phyloP scores from a whole-genome alignment of 2,329 filamentous ascomycete species.

The Fusarium sp. region DNA sequence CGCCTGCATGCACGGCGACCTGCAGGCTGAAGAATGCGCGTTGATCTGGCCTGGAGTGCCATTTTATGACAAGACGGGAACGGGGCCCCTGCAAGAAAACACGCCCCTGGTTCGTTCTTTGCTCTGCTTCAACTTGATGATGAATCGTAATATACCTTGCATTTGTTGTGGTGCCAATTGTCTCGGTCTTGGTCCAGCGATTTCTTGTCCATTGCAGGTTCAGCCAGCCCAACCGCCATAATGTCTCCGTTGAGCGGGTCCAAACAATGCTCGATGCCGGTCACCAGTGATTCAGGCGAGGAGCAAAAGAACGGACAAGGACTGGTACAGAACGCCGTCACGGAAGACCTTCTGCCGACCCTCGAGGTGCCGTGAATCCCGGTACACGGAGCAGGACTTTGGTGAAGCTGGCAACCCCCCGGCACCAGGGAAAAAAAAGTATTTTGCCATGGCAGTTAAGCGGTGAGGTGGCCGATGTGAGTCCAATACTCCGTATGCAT shows the following conservation, averaged over 20 bases:
- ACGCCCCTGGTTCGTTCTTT: constrained; percentile 17
- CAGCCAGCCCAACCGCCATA: constrained; percentile 10
- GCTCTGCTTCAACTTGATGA: constrained; percentile 3
- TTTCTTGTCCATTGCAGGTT: constrained; percentile 13
- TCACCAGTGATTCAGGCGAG: constrained; percentile 9
- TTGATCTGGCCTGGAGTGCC: constrained; percentile 34
- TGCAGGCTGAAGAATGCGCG: constrained; percentile 41
- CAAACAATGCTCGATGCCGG: constrained; percentile 3
- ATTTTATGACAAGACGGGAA: constrained; percentile 19
- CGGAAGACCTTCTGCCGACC: constrained; percentile 6
- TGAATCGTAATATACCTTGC: not conserved
- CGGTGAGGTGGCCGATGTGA: constrained; percentile 2
- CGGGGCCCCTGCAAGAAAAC: constrained; percentile 35
- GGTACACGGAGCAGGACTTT: constrained; percentile 11
- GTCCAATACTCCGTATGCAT: not conserved
- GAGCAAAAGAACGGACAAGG: constrained; percentile 10
- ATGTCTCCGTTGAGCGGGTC: constrained; percentile 19
- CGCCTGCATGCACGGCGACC: constrained; percentile 43
- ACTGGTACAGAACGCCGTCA: constrained; percentile 5
- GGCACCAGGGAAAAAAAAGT: not conserved
- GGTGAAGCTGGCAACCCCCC: not conserved
- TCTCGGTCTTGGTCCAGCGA: constrained; percentile 25
- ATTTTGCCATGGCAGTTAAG: not conserved
- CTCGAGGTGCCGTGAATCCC: constrained; percentile 3
- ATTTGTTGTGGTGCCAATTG: not conserved